Percentiles rank a stretch among this genome's conserved stretches.
These are phyloP conservation scores for Mycena latifolia DNA, from an alignment of 768 basidiomycete genomes.

Conservation along the genomic window DNA sequence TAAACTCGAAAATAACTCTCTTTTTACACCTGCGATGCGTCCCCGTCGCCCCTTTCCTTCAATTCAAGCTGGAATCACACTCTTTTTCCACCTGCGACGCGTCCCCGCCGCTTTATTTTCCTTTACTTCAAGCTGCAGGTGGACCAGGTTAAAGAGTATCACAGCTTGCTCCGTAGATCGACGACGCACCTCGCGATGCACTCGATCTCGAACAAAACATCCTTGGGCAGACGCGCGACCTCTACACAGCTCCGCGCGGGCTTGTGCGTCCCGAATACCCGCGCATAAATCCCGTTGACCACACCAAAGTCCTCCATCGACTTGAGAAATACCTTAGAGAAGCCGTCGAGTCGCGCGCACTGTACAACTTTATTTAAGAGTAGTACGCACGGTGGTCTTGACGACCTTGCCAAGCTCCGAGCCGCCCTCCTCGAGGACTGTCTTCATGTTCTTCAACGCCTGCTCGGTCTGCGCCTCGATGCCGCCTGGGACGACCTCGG, in stretches of 20 bases:
- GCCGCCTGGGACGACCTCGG: constrained; percentile 78
- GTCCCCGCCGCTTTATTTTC: not conserved
- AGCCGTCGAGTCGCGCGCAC: not conserved
- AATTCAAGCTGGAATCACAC: too few species aligned
- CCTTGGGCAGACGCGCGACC: constrained; percentile 88
- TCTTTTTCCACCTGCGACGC: not conserved
- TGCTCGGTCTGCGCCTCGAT: constrained; percentile 87
- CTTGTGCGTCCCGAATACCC: constrained; percentile 91
- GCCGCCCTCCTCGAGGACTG: constrained; percentile 86
- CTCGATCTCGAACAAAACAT: constrained; percentile 94
- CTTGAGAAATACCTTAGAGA: constrained; percentile 88
- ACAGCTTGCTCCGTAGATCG: constrained; percentile 10
- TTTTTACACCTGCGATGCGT: not conserved
- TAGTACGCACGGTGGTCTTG: constrained; percentile 84
- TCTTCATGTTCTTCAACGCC: constrained; percentile 87
- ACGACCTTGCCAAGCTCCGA: constrained; percentile 84
- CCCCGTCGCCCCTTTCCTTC: too few species aligned
- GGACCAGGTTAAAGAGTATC: constrained; percentile 6
- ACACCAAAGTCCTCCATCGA: constrained; percentile 90
- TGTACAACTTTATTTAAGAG: not conserved
- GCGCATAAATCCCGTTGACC: constrained; percentile 86
- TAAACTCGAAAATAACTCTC: constrained; percentile 23
- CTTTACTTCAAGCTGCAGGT: constrained; percentile 49
- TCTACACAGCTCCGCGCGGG: constrained; percentile 95
- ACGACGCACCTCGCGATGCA: constrained; percentile 78